Conservation (phyloP, 2,329 filamentous ascomycete genomes). For the Fonsecaea multimorphosa region DNA sequence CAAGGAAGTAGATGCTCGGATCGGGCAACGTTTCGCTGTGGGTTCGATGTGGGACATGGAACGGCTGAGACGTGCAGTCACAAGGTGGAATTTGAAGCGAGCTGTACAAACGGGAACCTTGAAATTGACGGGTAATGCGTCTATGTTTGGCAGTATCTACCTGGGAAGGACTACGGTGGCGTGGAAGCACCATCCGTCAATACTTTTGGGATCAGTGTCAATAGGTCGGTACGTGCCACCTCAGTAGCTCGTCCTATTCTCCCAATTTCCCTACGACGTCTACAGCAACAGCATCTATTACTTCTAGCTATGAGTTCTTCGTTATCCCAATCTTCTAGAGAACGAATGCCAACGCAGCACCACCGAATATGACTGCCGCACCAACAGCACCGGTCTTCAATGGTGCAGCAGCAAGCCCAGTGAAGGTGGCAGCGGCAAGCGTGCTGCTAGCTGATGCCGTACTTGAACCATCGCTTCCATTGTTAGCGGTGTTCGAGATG, state of each 20-base stretch:
- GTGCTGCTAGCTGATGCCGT: constrained; percentile 17
- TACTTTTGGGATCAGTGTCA: too few species aligned
- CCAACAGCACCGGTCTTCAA: constrained; percentile 12
- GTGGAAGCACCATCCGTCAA: neutral
- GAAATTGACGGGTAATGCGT: neutral
- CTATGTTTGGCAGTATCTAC: neutral
- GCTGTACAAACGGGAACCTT: neutral
- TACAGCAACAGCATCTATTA: neutral
- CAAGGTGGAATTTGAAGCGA: neutral
- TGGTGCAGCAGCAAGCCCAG: constrained; percentile 2
- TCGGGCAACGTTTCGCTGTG: neutral
- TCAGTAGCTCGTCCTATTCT: neutral
- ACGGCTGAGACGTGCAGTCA: neutral
- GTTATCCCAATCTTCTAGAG: neutral
- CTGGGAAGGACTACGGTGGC: neutral
- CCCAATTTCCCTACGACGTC: neutral
- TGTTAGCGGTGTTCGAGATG: constrained; percentile 6
- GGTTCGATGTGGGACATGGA: neutral
- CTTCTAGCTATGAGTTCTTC: neutral
- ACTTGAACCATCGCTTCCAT: constrained; percentile 4
- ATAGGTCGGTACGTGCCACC: too few species aligned
- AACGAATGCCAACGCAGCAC: neutral
- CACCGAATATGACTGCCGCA: constrained; percentile 4
- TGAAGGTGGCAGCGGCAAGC: constrained; percentile 6
- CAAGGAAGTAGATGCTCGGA: neutral